A percentile compares a stretch with the other conserved stretches of the same genome.
These are phyloP conservation scores for Annulohypoxylon moriforme DNA, from an alignment of 495 filamentous ascomycete genomes.

Conservation along the genomic window DNA sequence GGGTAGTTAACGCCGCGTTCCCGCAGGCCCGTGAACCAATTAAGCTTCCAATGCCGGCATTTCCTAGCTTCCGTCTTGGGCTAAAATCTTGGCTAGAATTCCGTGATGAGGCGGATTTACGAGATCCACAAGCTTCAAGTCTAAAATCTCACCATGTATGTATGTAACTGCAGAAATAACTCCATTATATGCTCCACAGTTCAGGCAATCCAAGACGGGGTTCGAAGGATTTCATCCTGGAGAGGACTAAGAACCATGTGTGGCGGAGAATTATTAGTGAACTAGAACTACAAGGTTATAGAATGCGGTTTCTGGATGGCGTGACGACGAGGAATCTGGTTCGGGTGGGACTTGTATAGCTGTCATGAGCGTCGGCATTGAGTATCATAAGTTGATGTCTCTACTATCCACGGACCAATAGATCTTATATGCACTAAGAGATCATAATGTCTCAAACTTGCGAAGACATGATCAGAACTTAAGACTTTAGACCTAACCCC, in stretches of 20 bases:
- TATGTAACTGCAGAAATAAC: neutral
- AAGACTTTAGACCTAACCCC: neutral
- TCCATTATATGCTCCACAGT: neutral
- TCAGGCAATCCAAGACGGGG: neutral
- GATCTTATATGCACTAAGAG: neutral
- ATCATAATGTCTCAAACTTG: neutral
- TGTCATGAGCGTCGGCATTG: no score
- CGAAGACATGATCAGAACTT: neutral
- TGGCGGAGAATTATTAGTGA: neutral
- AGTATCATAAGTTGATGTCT: neutral
- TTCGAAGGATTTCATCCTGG: neutral
- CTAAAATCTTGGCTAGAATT: neutral
- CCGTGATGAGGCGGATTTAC: neutral
- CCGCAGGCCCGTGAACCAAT: neutral
- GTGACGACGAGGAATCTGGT: neutral
- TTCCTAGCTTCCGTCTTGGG: neutral
- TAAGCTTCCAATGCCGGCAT: neutral
- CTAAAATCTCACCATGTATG: constrained; percentile 11
- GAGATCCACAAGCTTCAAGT: neutral
- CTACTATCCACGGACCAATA: no score
- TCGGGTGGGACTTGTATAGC: neutral
- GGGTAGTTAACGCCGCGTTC: neutral
- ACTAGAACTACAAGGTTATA: neutral
- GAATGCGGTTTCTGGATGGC: neutral
- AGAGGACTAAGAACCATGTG: neutral